A percentile compares a stretch with the other conserved stretches of the same genome.
These are phyloP conservation scores for Knoxia roxburghii DNA, from an alignment of 257 asterid genomes.

Conservation along the genomic window DNA sequence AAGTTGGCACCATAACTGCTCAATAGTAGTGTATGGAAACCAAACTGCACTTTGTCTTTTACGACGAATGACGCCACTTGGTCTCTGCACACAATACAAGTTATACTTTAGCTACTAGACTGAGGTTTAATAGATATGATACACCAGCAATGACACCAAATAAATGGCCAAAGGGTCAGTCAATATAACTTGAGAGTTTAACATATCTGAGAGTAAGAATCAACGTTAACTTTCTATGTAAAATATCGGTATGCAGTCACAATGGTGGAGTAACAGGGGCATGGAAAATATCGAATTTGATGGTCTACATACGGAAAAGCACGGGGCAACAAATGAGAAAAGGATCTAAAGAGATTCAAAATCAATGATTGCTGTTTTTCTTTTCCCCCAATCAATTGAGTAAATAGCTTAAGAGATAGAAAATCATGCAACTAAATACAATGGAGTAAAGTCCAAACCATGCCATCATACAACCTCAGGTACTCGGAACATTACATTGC, in stretches of 20 bases:
- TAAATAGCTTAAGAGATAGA: neutral
- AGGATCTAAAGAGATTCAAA: neutral
- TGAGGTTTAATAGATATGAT: neutral
- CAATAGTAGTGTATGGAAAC: conserved; percentile 84
- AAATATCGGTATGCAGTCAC: neutral
- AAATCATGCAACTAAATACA: neutral
- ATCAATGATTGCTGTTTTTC: neutral
- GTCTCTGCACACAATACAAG: conserved; percentile 53
- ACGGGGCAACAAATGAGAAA: neutral
- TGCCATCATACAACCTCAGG: neutral
- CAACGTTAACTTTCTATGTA: neutral
- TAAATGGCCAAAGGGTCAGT: neutral
- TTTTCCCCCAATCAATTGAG: neutral
- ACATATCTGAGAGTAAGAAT: neutral
- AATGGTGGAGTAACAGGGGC: neutral
- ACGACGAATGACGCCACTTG: conserved; percentile 66
- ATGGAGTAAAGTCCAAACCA: neutral
- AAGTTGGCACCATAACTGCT: conserved; percentile 83
- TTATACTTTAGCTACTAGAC: conserved; percentile 1
- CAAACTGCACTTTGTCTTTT: conserved; percentile 73
- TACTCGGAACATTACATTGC: neutral
- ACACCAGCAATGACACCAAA: neutral
- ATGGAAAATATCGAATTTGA: neutral
- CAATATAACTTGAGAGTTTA: neutral
- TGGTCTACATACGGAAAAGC: neutral